Conservation (phyloP, 441 rosid genomes). For the Pelargonium australe region DNA sequence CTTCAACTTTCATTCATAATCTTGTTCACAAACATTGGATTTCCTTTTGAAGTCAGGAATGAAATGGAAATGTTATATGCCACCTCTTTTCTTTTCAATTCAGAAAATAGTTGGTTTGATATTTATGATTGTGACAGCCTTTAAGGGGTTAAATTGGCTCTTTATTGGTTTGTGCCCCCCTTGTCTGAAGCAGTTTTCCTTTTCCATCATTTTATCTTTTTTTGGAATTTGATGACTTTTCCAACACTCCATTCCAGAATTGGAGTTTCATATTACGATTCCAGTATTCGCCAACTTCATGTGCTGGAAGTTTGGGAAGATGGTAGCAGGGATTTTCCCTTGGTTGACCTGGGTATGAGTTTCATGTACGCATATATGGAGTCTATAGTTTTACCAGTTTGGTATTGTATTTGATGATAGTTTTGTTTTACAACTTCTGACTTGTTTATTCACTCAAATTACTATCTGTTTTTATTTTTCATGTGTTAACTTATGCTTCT, state of each 20-base stretch:
- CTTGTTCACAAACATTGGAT: slow-evolving; percentile 5
- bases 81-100: not conserved
- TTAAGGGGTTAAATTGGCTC: not conserved
- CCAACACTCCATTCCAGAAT: slow-evolving; percentile 37
- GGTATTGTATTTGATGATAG: slow-evolving; percentile 14
- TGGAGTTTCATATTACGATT: slow-evolving; percentile 87
- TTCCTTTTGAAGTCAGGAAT: not conserved
- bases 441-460: not conserved
- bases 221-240: slow-evolving; percentile 7
- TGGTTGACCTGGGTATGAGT: slow-evolving; percentile 70
- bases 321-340: slow-evolving; percentile 56
- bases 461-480: not conserved
- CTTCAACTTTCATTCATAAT: slow-evolving; percentile 7
- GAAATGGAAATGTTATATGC: not conserved
- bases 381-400: slow-evolving; percentile 9
- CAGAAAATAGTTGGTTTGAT: not conserved
- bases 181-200: not conserved
- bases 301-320: slow-evolving; percentile 95
- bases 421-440: slow-evolving; percentile 8
- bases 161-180: not conserved
- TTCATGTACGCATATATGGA: slow-evolving; percentile 11
- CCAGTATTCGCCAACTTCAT: slow-evolving; percentile 72
- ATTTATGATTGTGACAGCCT: slow-evolving; percentile 7
- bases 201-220: not conserved
- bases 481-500: slow-evolving; percentile 8